A percentile compares a stretch with the other conserved stretches of the same genome.
phyloP scores from a whole-genome alignment of 495 filamentous ascomycete species.

The Aspergillus asperescens region DNA sequence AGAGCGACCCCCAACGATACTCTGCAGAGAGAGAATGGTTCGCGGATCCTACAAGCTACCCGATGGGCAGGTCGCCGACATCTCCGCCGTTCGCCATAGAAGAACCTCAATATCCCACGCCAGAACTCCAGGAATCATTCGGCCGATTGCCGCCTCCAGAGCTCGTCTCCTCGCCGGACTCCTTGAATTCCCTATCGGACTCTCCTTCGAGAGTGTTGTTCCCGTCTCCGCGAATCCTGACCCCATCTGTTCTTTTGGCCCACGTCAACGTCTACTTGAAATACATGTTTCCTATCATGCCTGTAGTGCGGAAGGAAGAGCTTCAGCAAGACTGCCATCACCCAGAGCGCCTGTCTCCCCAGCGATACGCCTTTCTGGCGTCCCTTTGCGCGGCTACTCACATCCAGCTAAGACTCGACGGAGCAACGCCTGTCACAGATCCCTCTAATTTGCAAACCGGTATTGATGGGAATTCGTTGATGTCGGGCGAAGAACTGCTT shows the following conservation, averaged over 20 bases:
- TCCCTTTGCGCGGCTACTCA: constrained; percentile 79
- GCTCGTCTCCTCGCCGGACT: constrained; percentile 41
- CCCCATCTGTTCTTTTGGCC: constrained; percentile 34
- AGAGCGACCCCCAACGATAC: constrained; percentile 14
- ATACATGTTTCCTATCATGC: constrained; percentile 77
- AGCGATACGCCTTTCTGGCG: constrained; percentile 73
- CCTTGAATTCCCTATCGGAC: constrained; percentile 31
- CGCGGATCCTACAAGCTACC: constrained; percentile 15
- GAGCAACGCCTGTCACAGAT: constrained; percentile 48
- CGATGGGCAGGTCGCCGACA: constrained; percentile 24
- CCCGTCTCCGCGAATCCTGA: constrained; percentile 27
- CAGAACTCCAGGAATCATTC: constrained; percentile 26
- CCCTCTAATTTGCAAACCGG: constrained; percentile 46
- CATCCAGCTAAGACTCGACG: constrained; percentile 65
- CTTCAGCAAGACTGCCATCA: constrained; percentile 61
- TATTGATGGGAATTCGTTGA: constrained; percentile 44
- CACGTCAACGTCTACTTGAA: constrained; percentile 45
- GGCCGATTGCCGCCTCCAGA: constrained; percentile 28
- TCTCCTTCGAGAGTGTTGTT: constrained; percentile 18
- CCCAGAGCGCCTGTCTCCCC: constrained; percentile 51
- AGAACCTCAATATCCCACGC: constrained; percentile 23
- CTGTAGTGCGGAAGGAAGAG: constrained; percentile 65
- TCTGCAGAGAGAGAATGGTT: constrained; percentile 21
- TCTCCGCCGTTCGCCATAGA: constrained; percentile 27
- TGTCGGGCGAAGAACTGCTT: constrained; percentile 51